Evolutionary conservation across 2,329 filamentous ascomycete species (phyloP).

Genomic region (Calonectria pseudoreteaudii): DNA sequence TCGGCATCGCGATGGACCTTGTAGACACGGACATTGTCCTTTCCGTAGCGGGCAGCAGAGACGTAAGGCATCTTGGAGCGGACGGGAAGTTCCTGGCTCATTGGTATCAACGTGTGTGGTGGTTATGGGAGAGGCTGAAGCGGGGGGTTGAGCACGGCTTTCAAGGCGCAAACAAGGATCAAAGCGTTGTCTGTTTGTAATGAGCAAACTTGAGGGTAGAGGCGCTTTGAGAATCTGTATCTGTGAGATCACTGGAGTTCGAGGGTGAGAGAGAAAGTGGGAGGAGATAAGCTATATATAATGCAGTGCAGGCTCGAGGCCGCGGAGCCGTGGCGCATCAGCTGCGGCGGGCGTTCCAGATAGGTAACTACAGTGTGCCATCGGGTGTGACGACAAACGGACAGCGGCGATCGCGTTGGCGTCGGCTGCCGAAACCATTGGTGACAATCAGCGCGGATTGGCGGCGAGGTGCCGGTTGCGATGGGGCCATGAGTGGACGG

Average conservation of each 20-base stretch:
- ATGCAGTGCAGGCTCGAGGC: neutral
- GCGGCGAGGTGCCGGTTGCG: slow-evolving; percentile 33
- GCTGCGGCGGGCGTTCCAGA: slow-evolving; percentile 23
- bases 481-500: slow-evolving; percentile 40
- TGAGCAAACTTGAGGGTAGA: slow-evolving; percentile 12
- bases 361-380: slow-evolving; percentile 25
- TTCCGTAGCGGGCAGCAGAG: slow-evolving; percentile 80
- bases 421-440: slow-evolving; percentile 38
- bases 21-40: slow-evolving; percentile 98
- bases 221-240: neutral
- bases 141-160: slow-evolving; percentile 5
- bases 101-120: slow-evolving; percentile 17
- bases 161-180: slow-evolving; percentile 6
- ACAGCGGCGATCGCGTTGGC: slow-evolving; percentile 39
- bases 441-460: slow-evolving; percentile 21
- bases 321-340: slow-evolving; percentile 8
- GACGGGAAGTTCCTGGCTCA: slow-evolving; percentile 28
- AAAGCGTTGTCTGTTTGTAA: slow-evolving; percentile 3
- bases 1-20: slow-evolving; percentile 87
- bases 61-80: slow-evolving; percentile 60
- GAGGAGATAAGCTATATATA: slow-evolving; percentile 27
- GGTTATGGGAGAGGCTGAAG: slow-evolving; percentile 11
- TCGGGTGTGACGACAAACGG: slow-evolving; percentile 32
- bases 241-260: slow-evolving; percentile 11
- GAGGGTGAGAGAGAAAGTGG: neutral